phyloP scores from a whole-genome alignment of 1,284 basidiomycete species.

The Dichomitus squalens region DNA sequence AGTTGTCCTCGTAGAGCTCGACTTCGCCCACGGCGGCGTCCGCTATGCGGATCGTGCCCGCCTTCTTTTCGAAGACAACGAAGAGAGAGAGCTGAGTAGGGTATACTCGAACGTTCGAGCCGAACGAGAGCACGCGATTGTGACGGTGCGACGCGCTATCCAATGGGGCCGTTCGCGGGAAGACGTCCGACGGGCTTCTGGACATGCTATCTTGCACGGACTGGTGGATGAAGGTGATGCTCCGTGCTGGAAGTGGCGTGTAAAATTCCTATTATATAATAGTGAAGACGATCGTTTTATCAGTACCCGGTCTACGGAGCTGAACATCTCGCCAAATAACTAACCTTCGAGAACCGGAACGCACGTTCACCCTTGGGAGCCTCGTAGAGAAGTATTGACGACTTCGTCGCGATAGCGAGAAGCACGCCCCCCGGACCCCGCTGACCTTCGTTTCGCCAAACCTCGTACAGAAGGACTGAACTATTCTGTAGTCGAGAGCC shows the following conservation, averaged over 20 bases:
- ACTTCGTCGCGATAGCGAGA: conserved; percentile 76
- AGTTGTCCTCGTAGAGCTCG: conserved; percentile 59
- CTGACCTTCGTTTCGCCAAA: conserved; percentile 59
- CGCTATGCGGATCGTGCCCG: conserved; percentile 72
- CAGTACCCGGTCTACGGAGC: background rate
- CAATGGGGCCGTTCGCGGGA: conserved; percentile 25
- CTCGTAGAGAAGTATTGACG: conserved; percentile 73
- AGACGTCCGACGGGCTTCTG: conserved; percentile 47
- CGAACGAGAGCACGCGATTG: conserved; percentile 32
- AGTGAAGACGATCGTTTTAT: background rate
- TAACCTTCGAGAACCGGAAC: conserved; percentile 76
- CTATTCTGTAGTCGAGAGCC: conserved; percentile 64
- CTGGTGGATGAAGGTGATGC: conserved; percentile 71
- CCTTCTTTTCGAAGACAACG: conserved; percentile 82
- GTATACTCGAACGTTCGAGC: conserved; percentile 42
- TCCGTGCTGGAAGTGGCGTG: conserved; percentile 65
- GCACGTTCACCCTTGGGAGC: conserved; percentile 80
- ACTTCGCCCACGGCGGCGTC: conserved; percentile 80
- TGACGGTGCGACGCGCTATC: conserved; percentile 29
- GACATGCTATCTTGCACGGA: conserved; percentile 52
- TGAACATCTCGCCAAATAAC: conserved; percentile 1
- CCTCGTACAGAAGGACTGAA: conserved; percentile 65
- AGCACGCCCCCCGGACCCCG: conserved; percentile 58
- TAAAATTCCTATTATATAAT: conserved; percentile 68
- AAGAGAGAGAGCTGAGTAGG: conserved; percentile 74